Percentiles rank a stretch among this genome's conserved stretches.
These are phyloP conservation scores for Eucalyptus cloeziana DNA, from an alignment of 345 rosid species.

Conservation along the genomic window DNA sequence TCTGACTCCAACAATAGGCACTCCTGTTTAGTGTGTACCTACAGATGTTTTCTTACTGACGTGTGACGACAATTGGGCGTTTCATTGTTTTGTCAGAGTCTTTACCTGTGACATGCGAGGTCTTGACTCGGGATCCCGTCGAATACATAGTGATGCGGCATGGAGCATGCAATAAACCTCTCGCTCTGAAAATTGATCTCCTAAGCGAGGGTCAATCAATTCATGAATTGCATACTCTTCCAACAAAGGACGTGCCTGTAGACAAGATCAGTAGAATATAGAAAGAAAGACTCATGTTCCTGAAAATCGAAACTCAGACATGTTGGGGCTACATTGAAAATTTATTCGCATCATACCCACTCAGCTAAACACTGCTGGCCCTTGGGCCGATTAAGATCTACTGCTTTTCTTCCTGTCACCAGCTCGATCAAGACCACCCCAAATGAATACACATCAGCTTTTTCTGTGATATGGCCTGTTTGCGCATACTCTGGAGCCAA, in stretches of 20 bases:
- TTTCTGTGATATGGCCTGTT: constrained; percentile 95
- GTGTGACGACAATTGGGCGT: neutral
- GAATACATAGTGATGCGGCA: constrained; percentile 79
- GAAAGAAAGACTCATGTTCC: neutral
- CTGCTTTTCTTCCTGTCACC: constrained; percentile 92
- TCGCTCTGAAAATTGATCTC: constrained; percentile 40
- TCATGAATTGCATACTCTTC: constrained; percentile 88
- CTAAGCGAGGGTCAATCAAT: constrained; percentile 70
- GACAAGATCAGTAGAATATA: neutral
- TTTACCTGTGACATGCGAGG: constrained; percentile 98
- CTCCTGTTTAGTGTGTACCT: neutral
- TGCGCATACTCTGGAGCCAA: constrained; percentile 99
- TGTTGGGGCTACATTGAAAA: neutral
- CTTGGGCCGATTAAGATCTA: constrained; percentile 82
- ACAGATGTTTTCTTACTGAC: neutral
- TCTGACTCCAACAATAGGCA: neutral
- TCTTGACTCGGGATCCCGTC: constrained; percentile 82
- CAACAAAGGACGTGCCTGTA: constrained; percentile 81
- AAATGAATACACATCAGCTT: constrained; percentile 94
- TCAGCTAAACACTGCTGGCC: constrained; percentile 97
- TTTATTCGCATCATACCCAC: constrained; percentile 47
- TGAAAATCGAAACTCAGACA: neutral
- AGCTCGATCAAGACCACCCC: constrained; percentile 96
- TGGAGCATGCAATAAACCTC: constrained; percentile 95
- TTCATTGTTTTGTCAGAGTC: neutral